A percentile compares a stretch with the other conserved stretches of the same genome.
Evolutionary conservation across 2,329 filamentous ascomycete genomes (phyloP).

Genomic region (Nothophaeocryptopus gaeumannii): DNA sequence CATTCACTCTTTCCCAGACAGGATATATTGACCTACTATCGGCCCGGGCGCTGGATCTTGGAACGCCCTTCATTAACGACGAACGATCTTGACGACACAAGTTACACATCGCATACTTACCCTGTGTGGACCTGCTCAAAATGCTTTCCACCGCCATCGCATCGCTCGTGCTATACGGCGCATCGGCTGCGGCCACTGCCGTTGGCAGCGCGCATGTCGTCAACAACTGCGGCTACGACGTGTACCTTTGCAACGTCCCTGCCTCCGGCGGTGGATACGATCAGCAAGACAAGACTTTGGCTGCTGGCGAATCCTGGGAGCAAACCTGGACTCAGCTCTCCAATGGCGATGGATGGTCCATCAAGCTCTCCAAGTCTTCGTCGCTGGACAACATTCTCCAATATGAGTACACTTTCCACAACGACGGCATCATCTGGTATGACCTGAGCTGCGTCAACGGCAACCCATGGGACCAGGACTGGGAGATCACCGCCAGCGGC

Average conservation of each 20-base stretch:
- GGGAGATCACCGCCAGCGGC: conserved; percentile 34
- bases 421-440: conserved; percentile 39
- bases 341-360: conserved; percentile 38
- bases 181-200: conserved; percentile 21
- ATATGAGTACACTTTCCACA: conserved; percentile 40
- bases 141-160: conserved; percentile 26
- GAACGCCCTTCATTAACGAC: conserved; percentile 3
- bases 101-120: conserved; percentile 4
- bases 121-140: conserved; percentile 5
- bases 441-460: conserved; percentile 39
- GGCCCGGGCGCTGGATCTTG: conserved; percentile 10
- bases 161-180: conserved; percentile 27
- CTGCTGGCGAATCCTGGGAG: conserved; percentile 29
- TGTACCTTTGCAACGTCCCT: conserved; percentile 33
- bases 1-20: conserved; percentile 28
- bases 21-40: conserved; percentile 27
- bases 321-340: conserved; percentile 36
- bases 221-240: conserved; percentile 34
- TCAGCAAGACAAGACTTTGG: conserved; percentile 26
- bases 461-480: conserved; percentile 38
- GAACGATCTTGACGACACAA: conserved; percentile 6
- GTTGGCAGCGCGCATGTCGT: conserved; percentile 32
- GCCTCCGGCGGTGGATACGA: conserved; percentile 28
- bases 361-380: conserved; percentile 38
- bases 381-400: conserved; percentile 34